Percentiles rank a stretch among this genome's conserved stretches.
phyloP scores from a whole-genome alignment of 2,329 filamentous ascomycete genomes.

The Myriangium duriaei region DNA sequence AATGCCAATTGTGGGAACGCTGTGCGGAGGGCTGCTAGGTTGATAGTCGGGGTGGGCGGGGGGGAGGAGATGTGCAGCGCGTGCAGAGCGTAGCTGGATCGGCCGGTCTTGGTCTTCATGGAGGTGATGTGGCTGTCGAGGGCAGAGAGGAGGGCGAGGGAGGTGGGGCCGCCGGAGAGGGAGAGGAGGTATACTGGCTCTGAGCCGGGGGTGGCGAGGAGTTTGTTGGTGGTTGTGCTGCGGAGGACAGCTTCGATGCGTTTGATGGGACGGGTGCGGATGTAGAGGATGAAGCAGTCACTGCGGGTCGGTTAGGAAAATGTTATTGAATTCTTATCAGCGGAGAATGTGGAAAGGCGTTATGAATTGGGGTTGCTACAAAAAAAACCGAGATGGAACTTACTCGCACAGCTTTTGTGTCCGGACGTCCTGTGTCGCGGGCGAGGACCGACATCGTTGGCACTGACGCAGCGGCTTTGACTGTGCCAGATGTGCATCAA shows the following conservation, averaged over 20 bases:
- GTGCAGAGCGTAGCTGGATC: slow-evolving; percentile 54
- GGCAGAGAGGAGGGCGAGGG: slow-evolving; percentile 62
- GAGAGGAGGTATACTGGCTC: slow-evolving; percentile 52
- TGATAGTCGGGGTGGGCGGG: slow-evolving; percentile 28
- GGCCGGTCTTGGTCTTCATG: slow-evolving; percentile 52
- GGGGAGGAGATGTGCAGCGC: slow-evolving; percentile 39
- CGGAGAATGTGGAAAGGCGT: too few relatives aligned
- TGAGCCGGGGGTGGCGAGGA: neutral
- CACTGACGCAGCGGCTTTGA: slow-evolving; percentile 1
- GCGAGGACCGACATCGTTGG: slow-evolving; percentile 1
- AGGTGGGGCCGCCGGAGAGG: slow-evolving; percentile 73
- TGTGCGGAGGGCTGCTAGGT: slow-evolving; percentile 37
- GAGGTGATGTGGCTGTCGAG: slow-evolving; percentile 56
- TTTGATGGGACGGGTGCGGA: slow-evolving; percentile 67
- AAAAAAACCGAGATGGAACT: neutral
- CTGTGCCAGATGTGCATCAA: too few relatives aligned
- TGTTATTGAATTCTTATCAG: too few relatives aligned
- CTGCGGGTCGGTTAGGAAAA: slow-evolving; percentile 27
- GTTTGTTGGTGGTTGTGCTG: slow-evolving; percentile 15
- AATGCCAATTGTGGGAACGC: slow-evolving; percentile 57
- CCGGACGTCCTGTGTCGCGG: slow-evolving; percentile 3
- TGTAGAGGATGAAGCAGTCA: slow-evolving; percentile 65
- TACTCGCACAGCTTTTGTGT: slow-evolving; percentile 8
- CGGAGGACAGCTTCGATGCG: slow-evolving; percentile 51
- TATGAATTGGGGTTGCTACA: neutral